These are phyloP conservation scores for Colletotrichum chrysophilum DNA, from an alignment of 2,329 filamentous ascomycete genomes.

Conservation along the genomic window DNA sequence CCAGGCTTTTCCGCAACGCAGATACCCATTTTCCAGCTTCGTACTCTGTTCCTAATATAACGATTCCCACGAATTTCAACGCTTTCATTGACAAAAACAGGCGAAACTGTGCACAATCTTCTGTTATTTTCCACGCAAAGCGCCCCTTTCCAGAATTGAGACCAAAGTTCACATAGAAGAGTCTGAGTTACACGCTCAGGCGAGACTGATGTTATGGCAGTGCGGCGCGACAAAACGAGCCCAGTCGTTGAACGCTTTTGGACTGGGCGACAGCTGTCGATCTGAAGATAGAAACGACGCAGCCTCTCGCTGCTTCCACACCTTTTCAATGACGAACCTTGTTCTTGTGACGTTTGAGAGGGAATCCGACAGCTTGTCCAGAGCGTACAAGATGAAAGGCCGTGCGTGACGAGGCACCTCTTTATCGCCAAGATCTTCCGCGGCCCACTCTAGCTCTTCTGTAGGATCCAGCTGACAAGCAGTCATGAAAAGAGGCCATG, in stretches of 20 bases:
- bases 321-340: conserved; percentile 45
- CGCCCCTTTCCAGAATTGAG: background rate
- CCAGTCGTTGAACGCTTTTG: conserved; percentile 41
- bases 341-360: conserved; percentile 45
- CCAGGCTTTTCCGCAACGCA: background rate
- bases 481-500: conserved; percentile 47
- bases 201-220: conserved; percentile 45
- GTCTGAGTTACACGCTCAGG: conserved; percentile 24
- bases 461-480: conserved; percentile 42
- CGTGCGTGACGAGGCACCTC: conserved; percentile 33
- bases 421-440: conserved; percentile 20
- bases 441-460: conserved; percentile 37
- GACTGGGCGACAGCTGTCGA: conserved; percentile 10
- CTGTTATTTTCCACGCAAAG: background rate
- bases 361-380: conserved; percentile 40
- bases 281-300: conserved; percentile 2
- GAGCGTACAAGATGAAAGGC: conserved; percentile 39
- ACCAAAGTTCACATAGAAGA: background rate
- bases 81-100: background rate
- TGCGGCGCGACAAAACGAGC: conserved; percentile 44
- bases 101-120: background rate
- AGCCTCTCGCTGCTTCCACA: conserved; percentile 45
- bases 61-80: background rate
- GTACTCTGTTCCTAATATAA: background rate
- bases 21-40: background rate